Conservation (phyloP, 2,329 filamentous ascomycete species). For the Pseudocercospora eumusae region DNA sequence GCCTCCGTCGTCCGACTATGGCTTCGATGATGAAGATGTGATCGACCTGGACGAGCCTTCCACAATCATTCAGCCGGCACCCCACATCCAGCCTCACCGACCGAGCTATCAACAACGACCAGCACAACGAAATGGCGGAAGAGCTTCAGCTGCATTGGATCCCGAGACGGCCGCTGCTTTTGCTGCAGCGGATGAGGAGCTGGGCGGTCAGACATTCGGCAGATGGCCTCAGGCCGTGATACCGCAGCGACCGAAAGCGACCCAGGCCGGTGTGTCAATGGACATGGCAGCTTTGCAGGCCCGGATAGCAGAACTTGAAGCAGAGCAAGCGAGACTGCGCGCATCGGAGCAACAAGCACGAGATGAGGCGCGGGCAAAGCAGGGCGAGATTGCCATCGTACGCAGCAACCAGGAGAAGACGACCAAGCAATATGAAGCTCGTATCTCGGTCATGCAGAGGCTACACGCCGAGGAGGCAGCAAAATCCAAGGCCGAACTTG, state of each 20-base stretch:
- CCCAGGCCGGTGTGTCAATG: constrained; percentile 16
- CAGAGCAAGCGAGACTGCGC: constrained; percentile 44
- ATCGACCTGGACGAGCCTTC: constrained; percentile 49
- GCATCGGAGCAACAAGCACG: constrained; percentile 46
- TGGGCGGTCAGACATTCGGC: constrained; percentile 29
- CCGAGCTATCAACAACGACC: constrained; percentile 9
- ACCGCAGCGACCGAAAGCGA: constrained; percentile 14
- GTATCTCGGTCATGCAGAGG: constrained; percentile 63
- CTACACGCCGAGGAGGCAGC: constrained; percentile 64
- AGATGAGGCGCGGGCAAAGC: constrained; percentile 60
- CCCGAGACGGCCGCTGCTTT: constrained; percentile 38
- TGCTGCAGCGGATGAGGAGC: constrained; percentile 39
- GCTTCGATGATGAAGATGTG: constrained; percentile 49
- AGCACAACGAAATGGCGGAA: constrained; percentile 16
- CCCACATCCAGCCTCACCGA: constrained; percentile 17
- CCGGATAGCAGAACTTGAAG: constrained; percentile 50
- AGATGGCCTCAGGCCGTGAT: constrained; percentile 26
- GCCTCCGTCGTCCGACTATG: constrained; percentile 46
- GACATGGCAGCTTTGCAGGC: constrained; percentile 42
- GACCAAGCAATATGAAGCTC: constrained; percentile 62
- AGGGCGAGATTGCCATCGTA: constrained; percentile 74
- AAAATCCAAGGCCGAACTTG: constrained; percentile 64
- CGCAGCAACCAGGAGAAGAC: constrained; percentile 67
- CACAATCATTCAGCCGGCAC: constrained; percentile 33
- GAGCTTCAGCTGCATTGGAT: constrained; percentile 25